A percentile compares a stretch with the other conserved stretches of the same genome.
These are phyloP conservation scores for Hypoxylon sp. DNA, from an alignment of 2,329 filamentous ascomycete species.

Conservation along the genomic window DNA sequence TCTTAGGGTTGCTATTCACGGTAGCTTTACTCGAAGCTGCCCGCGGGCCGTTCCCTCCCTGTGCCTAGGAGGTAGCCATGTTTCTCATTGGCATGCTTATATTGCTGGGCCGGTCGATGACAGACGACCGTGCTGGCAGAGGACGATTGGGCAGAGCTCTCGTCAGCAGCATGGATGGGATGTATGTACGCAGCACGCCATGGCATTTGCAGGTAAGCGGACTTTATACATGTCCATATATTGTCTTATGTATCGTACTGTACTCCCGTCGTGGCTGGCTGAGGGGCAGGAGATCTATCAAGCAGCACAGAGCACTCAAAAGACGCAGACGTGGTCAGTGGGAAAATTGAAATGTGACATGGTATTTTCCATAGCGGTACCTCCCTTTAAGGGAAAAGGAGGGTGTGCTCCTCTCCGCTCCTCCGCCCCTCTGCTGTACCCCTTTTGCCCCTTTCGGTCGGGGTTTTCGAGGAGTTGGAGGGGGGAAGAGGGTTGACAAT, in stretches of 20 bases:
- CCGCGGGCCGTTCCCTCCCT: conserved; percentile 33
- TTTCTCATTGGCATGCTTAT: conserved; percentile 19
- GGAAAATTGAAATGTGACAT: conserved; percentile 15
- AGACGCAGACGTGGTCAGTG: conserved; percentile 1
- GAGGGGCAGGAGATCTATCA: conserved; percentile 4
- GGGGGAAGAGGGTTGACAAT: conserved; percentile 12
- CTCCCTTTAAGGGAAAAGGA: conserved; percentile 6
- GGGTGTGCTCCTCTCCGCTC: conserved; percentile 1
- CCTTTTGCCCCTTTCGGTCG: neutral
- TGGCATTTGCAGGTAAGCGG: neutral
- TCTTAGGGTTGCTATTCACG: conserved; percentile 27
- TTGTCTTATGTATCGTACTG: neutral
- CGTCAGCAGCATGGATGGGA: conserved; percentile 13
- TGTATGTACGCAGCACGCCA: neutral
- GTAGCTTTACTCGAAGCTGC: too few relatives aligned
- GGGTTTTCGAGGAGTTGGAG: neutral
- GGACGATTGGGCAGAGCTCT: conserved; percentile 25
- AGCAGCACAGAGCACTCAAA: neutral
- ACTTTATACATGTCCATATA: conserved; percentile 1
- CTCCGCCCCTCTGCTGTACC: neutral
- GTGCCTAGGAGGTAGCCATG: conserved; percentile 10
- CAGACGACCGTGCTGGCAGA: conserved; percentile 27
- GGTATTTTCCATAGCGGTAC: conserved; percentile 2
- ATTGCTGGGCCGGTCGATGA: conserved; percentile 19
- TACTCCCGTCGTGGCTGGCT: conserved; percentile 19